Conservation (phyloP, 768 basidiomycete species). For the Pleurotus citrinopileatus region DNA sequence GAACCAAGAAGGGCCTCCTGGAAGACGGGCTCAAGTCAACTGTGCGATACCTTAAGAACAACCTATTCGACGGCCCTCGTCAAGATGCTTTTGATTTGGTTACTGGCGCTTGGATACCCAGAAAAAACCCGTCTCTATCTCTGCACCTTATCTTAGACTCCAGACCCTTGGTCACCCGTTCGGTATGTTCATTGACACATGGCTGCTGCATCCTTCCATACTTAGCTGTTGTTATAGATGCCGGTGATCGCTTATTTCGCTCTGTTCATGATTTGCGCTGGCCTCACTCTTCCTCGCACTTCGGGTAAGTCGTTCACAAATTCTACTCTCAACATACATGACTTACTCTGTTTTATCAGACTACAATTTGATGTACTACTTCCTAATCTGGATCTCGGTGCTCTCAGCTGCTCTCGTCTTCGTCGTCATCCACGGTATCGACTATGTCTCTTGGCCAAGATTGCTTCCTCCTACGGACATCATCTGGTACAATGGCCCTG, state of each 20-base stretch:
- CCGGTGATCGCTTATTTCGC: constrained; percentile 82
- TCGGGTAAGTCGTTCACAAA: constrained; percentile 69
- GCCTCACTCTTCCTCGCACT: constrained; percentile 80
- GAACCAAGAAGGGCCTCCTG: constrained; percentile 74
- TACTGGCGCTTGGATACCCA: constrained; percentile 89
- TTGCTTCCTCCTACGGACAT: constrained; percentile 81
- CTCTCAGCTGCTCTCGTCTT: constrained; percentile 61
- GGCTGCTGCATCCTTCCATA: not conserved
- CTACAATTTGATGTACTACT: constrained; percentile 83
- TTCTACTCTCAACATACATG: no score
- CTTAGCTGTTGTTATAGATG: constrained; percentile 51
- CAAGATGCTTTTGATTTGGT: constrained; percentile 95
- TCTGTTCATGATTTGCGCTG: constrained; percentile 84
- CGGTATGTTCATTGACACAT: constrained; percentile 47
- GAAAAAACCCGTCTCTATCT: constrained; percentile 65
- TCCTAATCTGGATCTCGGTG: constrained; percentile 74
- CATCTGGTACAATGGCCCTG: constrained; percentile 87
- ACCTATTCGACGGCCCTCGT: constrained; percentile 91
- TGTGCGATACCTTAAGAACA: constrained; percentile 91
- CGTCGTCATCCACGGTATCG: constrained; percentile 83
- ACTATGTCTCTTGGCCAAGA: constrained; percentile 94
- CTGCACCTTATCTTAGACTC: constrained; percentile 73
- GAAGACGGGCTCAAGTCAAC: constrained; percentile 87
- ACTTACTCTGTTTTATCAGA: constrained; percentile 50
- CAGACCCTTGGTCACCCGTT: constrained; percentile 79